Base-by-base conservation (phyloP, 495 filamentous ascomycete species). In the Lichenothelia convexa region DNA sequence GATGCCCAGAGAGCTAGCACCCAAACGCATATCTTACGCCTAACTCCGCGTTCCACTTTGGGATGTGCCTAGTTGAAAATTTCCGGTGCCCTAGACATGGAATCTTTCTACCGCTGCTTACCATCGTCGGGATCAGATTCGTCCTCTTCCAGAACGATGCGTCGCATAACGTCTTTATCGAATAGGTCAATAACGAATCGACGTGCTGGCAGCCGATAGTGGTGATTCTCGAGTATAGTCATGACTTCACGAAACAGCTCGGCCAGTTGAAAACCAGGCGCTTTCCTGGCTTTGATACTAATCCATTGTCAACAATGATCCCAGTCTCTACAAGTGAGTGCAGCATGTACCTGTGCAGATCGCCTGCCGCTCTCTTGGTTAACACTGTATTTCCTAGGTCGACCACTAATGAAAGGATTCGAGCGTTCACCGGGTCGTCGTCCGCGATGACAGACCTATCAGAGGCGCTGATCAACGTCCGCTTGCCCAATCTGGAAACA, bases 121-220 rank as follows among this genome's bases (percentile, higher is more conserved):
- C 8, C n/a, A n/a, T 45, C 44, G 16, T 64, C 65, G 2, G 21
- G 21, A 27, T 50, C 48, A 5, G 48, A 42, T 0, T 60, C 65
- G 13, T 75, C 73, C 35, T 79, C 74, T 34, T 73, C 70, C 4
- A 77, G 55, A 21, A 95, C 76, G 36, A 94, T 80, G 29, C 72
- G 69, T 45, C 83, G 63, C 54, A 95, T 61, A 19, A 95, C 81
- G 23, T 65, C 72, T 57, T 82, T 86, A 45, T 95, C 87, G 54
- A 95, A 97, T 18, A 95, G 59, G 51, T 94, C 85, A 34, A 94
- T 73, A 22, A 93, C 75, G 54, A 91, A 85, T 29, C 81, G 77
- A 29, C 87, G 75, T 33, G 83, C 75, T 4, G 71, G 73, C 17
- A 95, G 64, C 21, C 87, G 71, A 54, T 83, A 95, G 47, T 89